phyloP scores from a whole-genome alignment of 305 asterid genomes.

The Ilex paraguariensis region DNA sequence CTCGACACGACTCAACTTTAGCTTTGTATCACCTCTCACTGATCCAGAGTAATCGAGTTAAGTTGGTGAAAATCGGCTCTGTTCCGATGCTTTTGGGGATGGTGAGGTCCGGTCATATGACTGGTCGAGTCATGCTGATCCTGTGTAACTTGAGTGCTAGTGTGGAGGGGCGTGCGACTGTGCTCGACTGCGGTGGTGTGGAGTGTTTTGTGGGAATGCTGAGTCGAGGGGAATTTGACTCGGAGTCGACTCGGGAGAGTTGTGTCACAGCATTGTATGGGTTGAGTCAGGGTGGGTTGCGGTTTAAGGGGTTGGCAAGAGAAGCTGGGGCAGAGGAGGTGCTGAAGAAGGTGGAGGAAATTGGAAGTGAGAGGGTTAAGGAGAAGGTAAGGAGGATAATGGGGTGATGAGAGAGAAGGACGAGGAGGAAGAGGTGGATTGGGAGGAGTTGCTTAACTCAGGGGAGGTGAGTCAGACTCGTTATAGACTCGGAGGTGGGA shows the following conservation, averaged over 20 bases:
- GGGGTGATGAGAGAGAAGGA: slow-evolving; percentile 60
- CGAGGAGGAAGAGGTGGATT: slow-evolving; percentile 70
- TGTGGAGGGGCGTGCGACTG: slow-evolving; percentile 65
- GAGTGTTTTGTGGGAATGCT: slow-evolving; percentile 51
- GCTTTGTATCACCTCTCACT: slow-evolving; percentile 70
- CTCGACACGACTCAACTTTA: slow-evolving; percentile 74
- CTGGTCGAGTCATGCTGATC: slow-evolving; percentile 46
- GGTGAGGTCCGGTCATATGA: slow-evolving; percentile 59
- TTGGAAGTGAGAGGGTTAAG: slow-evolving; percentile 32
- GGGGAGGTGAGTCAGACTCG: slow-evolving; percentile 42
- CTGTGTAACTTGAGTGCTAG: slow-evolving; percentile 60
- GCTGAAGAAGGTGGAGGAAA: slow-evolving; percentile 38
- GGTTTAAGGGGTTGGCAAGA: slow-evolving; percentile 87
- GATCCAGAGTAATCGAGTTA: slow-evolving; percentile 70
- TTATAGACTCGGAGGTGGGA: slow-evolving; percentile 8
- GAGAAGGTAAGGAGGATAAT: slow-evolving; percentile 49
- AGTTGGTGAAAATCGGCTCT: slow-evolving; percentile 64
- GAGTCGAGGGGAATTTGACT: slow-evolving; percentile 37
- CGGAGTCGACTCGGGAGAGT: slow-evolving; percentile 44
- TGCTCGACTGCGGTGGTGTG: slow-evolving; percentile 76
- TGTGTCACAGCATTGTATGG: slow-evolving; percentile 59
- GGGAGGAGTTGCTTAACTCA: slow-evolving; percentile 69
- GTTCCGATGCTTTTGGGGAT: slow-evolving; percentile 47
- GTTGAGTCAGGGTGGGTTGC: slow-evolving; percentile 75
- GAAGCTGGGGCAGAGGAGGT: slow-evolving; percentile 67